Evolutionary conservation across 2,329 filamentous ascomycete genomes (phyloP).

Genomic region (Diaporthe aspalathi): DNA sequence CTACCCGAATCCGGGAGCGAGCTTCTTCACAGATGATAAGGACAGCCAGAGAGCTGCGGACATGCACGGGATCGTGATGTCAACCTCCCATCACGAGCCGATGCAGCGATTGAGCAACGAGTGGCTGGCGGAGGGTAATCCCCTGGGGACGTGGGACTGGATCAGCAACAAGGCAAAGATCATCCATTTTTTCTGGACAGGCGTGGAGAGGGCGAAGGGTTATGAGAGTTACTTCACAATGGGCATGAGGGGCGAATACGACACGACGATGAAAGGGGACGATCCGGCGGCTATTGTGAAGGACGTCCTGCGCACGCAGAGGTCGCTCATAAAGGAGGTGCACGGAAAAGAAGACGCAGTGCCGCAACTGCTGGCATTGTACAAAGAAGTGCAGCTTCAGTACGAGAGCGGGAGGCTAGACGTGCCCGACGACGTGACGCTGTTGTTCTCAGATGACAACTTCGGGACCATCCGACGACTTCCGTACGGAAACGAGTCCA

Average conservation of each 20-base stretch:
- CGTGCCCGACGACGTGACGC: constrained; percentile 70
- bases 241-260: constrained; percentile 70
- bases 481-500: constrained; percentile 63
- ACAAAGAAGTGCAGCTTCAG: constrained; percentile 74
- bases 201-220: constrained; percentile 63
- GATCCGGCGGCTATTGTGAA: constrained; percentile 64
- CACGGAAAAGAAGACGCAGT: constrained; percentile 58
- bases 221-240: constrained; percentile 70
- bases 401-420: constrained; percentile 67
- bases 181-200: constrained; percentile 66
- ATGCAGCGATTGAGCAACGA: constrained; percentile 70
- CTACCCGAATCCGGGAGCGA: constrained; percentile 59
- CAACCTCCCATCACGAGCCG: constrained; percentile 73
- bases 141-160: constrained; percentile 70
- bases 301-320: constrained; percentile 66
- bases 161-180: constrained; percentile 66
- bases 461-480: constrained; percentile 70
- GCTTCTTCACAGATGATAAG: constrained; percentile 72
- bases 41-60: constrained; percentile 69
- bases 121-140: constrained; percentile 50
- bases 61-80: constrained; percentile 72
- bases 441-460: constrained; percentile 73
- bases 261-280: constrained; percentile 61
- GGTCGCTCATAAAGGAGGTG: constrained; percentile 63
- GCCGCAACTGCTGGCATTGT: constrained; percentile 69